Base-by-base conservation (phyloP, 345 rosid species). In the Triadica sebifera region DNA sequence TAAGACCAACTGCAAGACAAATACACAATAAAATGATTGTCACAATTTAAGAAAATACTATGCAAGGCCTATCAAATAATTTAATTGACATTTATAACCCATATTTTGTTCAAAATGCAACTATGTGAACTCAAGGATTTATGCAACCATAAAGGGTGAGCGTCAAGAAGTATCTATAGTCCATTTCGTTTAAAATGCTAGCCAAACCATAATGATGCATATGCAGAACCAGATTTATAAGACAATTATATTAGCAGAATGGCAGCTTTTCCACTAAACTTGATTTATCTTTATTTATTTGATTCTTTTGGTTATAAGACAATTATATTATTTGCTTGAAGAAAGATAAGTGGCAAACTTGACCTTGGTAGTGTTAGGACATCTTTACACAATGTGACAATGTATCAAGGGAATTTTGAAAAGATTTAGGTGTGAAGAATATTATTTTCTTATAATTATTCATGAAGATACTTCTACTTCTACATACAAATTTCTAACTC, bases 1-100 rank as follows among this genome's bases (percentile, higher is more conserved):
- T 90, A 94, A 5, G 97, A 85, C 98, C 97, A 94, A 77, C 97
- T 94, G 91, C 92, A 83, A 76, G 82, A 83, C 60, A 79, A 80
- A n/a, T 22, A 59, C 34, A 65, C n/a, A 75, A 75, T 45, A 70
- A 47, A 65, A 50, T 50, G 39, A 69, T 65, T 50, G 56, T 71
- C 62, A 57, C 22, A 34, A 37, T 52, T 67, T 65, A 67, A 72
- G 22, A 25, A 24, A 17, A 49, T 41, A 16, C 73, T 24, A 46
- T 4, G 22, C 0, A 6, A 71, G 22, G 61, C 24, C 22, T 12
- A 20, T 16, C 29, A 65, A 41, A 46, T 12, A 29, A 51, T 55
- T 19, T 6, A 55, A 55, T 55, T 25, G n/a, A 25, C 25, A 55
- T 55, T 55, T 55, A 55, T 55, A 9, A 55, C 19, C 59, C 25